These are phyloP conservation scores for Albifimbria verrucaria DNA, from an alignment of 2,329 filamentous ascomycete genomes.

Conservation along the genomic window DNA sequence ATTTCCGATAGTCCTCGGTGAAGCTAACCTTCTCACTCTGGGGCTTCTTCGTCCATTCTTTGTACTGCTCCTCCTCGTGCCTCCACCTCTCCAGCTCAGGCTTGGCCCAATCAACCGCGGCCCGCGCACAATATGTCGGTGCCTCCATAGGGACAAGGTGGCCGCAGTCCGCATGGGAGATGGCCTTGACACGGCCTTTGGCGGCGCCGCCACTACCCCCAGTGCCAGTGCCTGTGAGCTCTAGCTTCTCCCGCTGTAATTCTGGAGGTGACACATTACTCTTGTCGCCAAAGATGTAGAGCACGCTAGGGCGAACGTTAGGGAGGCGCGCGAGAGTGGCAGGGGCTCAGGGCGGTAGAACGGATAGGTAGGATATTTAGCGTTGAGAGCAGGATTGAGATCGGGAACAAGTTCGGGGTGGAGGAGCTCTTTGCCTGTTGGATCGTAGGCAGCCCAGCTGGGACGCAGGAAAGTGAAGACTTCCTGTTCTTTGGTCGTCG, in stretches of 20 bases:
- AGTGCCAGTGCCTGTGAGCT: conserved; percentile 59
- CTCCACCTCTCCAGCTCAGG: conserved; percentile 56
- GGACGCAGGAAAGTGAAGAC: conserved; percentile 74
- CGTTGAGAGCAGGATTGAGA: conserved; percentile 36
- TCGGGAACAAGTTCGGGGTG: conserved; percentile 42
- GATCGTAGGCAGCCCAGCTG: conserved; percentile 44
- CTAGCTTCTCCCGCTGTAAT: conserved; percentile 56
- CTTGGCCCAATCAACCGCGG: conserved; percentile 54
- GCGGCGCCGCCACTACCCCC: conserved; percentile 64
- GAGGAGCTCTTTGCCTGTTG: conserved; percentile 33
- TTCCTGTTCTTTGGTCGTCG: conserved; percentile 78
- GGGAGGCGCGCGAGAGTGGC: conserved; percentile 56
- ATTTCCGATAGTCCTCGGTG: conserved; percentile 49
- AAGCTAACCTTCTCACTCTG: conserved; percentile 51
- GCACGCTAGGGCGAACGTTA: conserved; percentile 58
- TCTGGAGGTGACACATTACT: conserved; percentile 54
- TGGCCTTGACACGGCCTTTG: conserved; percentile 65
- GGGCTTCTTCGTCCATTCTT: conserved; percentile 50
- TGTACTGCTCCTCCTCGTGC: conserved; percentile 53
- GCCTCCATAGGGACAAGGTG: conserved; percentile 85
- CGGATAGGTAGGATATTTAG: conserved; percentile 37
- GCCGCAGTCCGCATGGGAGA: conserved; percentile 62
- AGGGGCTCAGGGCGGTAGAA: conserved; percentile 67
- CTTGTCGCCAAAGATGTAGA: conserved; percentile 66
- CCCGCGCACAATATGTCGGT: conserved; percentile 61